These are phyloP conservation scores for Apophysomyces trapeziformis DNA, from an alignment of 371 early-diverging fungal genomes.

Conservation along the genomic window DNA sequence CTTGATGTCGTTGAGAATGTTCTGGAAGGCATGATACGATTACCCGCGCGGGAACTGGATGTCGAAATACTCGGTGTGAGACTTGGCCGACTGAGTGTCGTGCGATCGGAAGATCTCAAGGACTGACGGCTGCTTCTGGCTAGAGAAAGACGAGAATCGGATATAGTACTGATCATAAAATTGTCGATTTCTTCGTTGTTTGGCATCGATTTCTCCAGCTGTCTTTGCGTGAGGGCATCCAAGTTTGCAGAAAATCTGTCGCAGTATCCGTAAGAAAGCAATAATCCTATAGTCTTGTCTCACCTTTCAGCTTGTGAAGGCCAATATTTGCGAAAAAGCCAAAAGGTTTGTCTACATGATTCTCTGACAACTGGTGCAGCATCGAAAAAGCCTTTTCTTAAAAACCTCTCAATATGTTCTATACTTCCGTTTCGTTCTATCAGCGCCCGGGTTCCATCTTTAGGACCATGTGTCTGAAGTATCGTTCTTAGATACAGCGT, in stretches of 20 bases:
- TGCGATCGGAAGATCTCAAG: not conserved
- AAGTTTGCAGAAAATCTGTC: slow-evolving; percentile 11
- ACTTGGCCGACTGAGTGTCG: not conserved
- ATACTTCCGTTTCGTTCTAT: slow-evolving; percentile 19
- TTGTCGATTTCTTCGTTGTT: not conserved
- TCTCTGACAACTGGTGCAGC: slow-evolving; percentile 30
- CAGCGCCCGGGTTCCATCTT: not conserved
- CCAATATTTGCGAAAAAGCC: slow-evolving; percentile 29
- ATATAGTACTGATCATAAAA: no score
- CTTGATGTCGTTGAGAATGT: not conserved
- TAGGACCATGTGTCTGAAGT: slow-evolving; percentile 22
- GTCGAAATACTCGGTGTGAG: not conserved
- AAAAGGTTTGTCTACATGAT: slow-evolving; percentile 16
- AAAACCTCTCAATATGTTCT: slow-evolving; percentile 14
- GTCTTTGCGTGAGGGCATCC: slow-evolving; percentile 13
- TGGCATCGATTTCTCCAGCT: slow-evolving; percentile 14
- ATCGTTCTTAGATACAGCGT: slow-evolving; percentile 15
- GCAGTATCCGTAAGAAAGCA: not conserved
- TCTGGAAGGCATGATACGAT: not conserved
- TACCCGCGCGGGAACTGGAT: not conserved
- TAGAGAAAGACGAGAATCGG: not conserved
- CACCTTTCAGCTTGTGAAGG: slow-evolving; percentile 32
- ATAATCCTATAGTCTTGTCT: slow-evolving; percentile 1
- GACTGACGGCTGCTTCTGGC: not conserved
- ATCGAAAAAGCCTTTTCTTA: slow-evolving; percentile 27